Evolutionary conservation across 2,329 filamentous ascomycete species (phyloP), one percentile per base, ranked within the genome.

Genomic region (Sclerotinia glacialis): DNA sequence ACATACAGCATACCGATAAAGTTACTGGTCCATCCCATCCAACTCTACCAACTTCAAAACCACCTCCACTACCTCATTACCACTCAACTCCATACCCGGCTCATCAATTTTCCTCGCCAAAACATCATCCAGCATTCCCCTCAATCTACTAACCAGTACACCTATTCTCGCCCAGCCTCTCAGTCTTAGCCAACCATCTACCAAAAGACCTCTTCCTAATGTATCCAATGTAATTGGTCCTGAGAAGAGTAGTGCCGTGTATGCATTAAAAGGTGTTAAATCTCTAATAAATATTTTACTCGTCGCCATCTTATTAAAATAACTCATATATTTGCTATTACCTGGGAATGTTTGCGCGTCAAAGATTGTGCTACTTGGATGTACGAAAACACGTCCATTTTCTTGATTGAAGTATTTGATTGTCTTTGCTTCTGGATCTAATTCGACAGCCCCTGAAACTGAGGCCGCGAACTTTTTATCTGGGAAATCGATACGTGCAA

Each of bases 141-240:
- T 84, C 71, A 99, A 78, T 69, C 94, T 83, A 55, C 89, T 91
- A 3, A 97, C 89, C 71, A 99, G 78, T 16, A 98, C 94, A 40
- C 94, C 95, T 70, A 99, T 95, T 56, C 95, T 86, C 1, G 95
- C 94, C 95, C 95, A 99, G 0, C 95, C 95, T 31, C 92, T 85
- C 42, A 99, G 80, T 46, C 85, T 78, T 44, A 98, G 81, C 95
- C 94, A 98, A 62, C 92, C 93, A 78, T 98, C 95, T 4, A 99
- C 91, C 3, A 97, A 81, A 23, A 99, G 80, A 0, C 95, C 95
- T 28, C 93, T 83, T 7, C 94, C 94, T 53, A 93, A 81, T 0
- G 93, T 96, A 78, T 98, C 95, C 3, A 98, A 86, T 68, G 88
- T 86, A 61, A 98, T 92, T 2, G 86, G 83, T 0, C 95, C 95